These are phyloP conservation scores for Cercospora sesami DNA, from an alignment of 2,329 filamentous ascomycete genomes.

Conservation along the genomic window DNA sequence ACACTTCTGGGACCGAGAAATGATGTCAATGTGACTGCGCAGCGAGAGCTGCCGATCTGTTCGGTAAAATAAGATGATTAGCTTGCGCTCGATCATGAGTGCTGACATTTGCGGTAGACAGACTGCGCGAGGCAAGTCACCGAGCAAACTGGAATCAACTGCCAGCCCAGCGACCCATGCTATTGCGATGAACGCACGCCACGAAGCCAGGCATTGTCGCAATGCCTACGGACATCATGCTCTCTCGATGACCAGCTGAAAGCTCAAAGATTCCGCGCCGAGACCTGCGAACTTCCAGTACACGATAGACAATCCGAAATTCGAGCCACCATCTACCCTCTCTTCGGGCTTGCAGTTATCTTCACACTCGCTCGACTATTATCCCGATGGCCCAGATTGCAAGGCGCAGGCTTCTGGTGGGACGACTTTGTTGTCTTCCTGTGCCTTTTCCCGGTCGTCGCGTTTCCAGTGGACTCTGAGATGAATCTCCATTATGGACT, in stretches of 20 bases:
- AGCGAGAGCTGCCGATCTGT: conserved; percentile 9
- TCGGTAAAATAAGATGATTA: neutral
- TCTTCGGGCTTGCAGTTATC: conserved; percentile 14
- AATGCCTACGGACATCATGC: conserved; percentile 7
- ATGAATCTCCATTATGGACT: conserved; percentile 16
- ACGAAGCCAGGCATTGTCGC: conserved; percentile 1
- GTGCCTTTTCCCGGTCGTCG: conserved; percentile 10
- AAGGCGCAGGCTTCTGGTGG: conserved; percentile 16
- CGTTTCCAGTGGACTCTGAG: conserved; percentile 9
- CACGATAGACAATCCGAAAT: conserved; percentile 6
- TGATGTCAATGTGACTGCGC: conserved; percentile 7
- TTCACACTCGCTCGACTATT: conserved; percentile 15
- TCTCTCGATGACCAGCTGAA: conserved; percentile 11
- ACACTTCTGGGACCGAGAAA: neutral
- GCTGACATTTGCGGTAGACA: neutral
- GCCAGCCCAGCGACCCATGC: conserved; percentile 11
- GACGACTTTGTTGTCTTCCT: conserved; percentile 17
- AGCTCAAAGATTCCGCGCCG: conserved; percentile 7
- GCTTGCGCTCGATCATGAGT: neutral
- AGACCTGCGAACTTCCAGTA: conserved; percentile 9
- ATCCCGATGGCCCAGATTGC: conserved; percentile 7
- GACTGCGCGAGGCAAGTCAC: neutral
- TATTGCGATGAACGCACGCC: conserved; percentile 4
- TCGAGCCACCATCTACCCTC: conserved; percentile 5
- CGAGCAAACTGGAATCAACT: conserved; percentile 3